These are phyloP conservation scores for Coix lacrymajobi DNA, from an alignment of 176 grass and related monocot genomes.

Conservation along the genomic window DNA sequence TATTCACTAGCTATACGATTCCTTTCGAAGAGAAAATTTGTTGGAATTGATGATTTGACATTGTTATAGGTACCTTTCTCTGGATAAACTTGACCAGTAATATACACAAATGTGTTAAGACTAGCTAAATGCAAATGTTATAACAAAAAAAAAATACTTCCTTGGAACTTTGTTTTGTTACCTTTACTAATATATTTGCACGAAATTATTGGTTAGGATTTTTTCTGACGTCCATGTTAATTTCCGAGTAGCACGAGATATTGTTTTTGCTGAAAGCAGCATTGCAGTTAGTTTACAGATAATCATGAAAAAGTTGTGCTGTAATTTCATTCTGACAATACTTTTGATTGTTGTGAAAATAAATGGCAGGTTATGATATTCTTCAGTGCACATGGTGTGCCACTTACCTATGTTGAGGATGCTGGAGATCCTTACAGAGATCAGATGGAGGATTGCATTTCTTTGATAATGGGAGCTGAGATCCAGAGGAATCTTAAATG, in stretches of 20 bases:
- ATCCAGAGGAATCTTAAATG: constrained; percentile 76
- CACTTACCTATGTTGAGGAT: constrained; percentile 83
- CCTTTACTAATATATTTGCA: background rate
- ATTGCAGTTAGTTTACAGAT: background rate
- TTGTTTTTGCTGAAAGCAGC: background rate
- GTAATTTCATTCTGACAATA: constrained; percentile 11
- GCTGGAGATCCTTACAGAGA: constrained; percentile 94
- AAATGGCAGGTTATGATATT: constrained; percentile 85
- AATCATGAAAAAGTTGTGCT: background rate
- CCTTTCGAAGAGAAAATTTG: background rate
- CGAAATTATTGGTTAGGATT: background rate
- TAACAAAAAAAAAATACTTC: background rate
- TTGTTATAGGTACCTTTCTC: background rate
- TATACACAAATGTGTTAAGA: background rate
- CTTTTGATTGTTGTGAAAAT: background rate
- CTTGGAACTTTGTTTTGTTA: background rate
- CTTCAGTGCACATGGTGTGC: constrained; percentile 97
- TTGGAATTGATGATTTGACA: background rate
- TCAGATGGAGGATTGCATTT: constrained; percentile 96
- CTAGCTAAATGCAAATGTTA: background rate
- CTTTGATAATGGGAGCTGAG: constrained; percentile 92
- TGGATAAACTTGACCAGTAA: background rate
- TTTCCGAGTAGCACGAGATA: background rate
- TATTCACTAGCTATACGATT: background rate
- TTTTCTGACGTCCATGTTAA: background rate